Percentiles rank a stretch among this genome's conserved stretches.
phyloP scores from a whole-genome alignment of 2,329 filamentous ascomycete species.

The Zymoseptoria tritici region DNA sequence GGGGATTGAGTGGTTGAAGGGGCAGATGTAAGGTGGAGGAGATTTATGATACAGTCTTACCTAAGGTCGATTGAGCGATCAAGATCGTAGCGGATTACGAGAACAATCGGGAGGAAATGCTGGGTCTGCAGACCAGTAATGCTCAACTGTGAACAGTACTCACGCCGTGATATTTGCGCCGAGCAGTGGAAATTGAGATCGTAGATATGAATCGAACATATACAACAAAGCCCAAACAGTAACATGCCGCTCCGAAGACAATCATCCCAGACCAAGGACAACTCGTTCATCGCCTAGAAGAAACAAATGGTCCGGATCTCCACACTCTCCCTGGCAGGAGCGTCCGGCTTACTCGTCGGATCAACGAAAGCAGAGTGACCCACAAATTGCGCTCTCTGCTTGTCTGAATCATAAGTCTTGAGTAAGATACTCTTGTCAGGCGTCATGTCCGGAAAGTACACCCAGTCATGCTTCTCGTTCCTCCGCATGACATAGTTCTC shows the following conservation, averaged over 20 bases:
- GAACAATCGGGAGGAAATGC: too few species aligned
- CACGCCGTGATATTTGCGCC: too few species aligned
- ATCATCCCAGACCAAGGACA: neutral
- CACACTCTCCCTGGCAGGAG: slow-evolving; percentile 32
- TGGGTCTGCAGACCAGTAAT: too few species aligned
- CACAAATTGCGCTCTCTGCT: slow-evolving; percentile 30
- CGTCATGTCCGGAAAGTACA: slow-evolving; percentile 35
- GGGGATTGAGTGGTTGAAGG: slow-evolving; percentile 16
- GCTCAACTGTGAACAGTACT: too few species aligned
- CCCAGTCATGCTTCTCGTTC: slow-evolving; percentile 31
- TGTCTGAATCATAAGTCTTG: slow-evolving; percentile 35
- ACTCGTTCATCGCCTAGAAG: slow-evolving; percentile 22
- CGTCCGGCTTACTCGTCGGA: slow-evolving; percentile 27
- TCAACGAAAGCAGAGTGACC: slow-evolving; percentile 36
- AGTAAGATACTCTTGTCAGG: slow-evolving; percentile 33
- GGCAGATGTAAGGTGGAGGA: neutral
- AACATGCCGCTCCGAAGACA: too few species aligned
- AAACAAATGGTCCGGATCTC: slow-evolving; percentile 38
- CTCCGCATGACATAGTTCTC: slow-evolving; percentile 37
- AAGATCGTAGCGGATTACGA: too few species aligned
- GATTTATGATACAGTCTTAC: too few species aligned
- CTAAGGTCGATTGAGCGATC: too few species aligned
- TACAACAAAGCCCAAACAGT: too few species aligned
- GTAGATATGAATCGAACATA: too few species aligned
- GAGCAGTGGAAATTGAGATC: too few species aligned